Conservation (phyloP, 2,329 filamentous ascomycete species). For the Teratosphaeriaceae sp. region DNA sequence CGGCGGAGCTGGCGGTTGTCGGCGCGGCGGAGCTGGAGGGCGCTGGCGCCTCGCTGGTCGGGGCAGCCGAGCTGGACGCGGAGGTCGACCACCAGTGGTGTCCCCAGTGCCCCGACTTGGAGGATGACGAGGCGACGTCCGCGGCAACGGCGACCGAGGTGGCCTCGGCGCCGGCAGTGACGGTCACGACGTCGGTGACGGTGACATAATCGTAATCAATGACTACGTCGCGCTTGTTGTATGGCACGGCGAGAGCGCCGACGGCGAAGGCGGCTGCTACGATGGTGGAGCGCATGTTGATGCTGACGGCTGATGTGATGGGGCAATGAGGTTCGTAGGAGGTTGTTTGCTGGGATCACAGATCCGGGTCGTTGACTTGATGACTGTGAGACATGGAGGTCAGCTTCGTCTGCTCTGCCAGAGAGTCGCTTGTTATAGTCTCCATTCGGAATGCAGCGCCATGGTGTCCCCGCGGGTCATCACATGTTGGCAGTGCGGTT, state of each 20-base stretch:
- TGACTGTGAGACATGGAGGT: not conserved
- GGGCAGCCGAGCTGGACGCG: not conserved
- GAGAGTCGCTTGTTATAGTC: slow-evolving; percentile 1
- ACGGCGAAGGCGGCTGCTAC: slow-evolving; percentile 31
- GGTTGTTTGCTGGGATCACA: slow-evolving; percentile 11
- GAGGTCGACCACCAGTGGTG: slow-evolving; percentile 5
- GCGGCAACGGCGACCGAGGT: slow-evolving; percentile 1
- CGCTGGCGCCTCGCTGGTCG: too few species aligned
- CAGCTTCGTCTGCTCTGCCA: not conserved
- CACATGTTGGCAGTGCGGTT: not conserved
- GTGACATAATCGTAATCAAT: slow-evolving; percentile 23
- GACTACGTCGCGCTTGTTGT: slow-evolving; percentile 21
- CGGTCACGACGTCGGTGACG: slow-evolving; percentile 30
- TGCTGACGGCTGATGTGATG: slow-evolving; percentile 16
- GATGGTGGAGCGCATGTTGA: slow-evolving; percentile 30
- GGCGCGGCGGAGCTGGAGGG: not conserved
- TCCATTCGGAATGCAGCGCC: too few species aligned
- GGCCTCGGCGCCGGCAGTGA: slow-evolving; percentile 20
- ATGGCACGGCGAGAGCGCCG: slow-evolving; percentile 29
- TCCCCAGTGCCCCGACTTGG: slow-evolving; percentile 3
- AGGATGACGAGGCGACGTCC: slow-evolving; percentile 8
- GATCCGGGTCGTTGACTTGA: slow-evolving; percentile 12
- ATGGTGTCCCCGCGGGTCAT: too few species aligned
- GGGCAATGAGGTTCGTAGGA: slow-evolving; percentile 1
- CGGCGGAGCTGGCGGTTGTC: slow-evolving; percentile 6